phyloP scores from a whole-genome alignment of 106 monocot genomes.

The Allium fistulosum region DNA sequence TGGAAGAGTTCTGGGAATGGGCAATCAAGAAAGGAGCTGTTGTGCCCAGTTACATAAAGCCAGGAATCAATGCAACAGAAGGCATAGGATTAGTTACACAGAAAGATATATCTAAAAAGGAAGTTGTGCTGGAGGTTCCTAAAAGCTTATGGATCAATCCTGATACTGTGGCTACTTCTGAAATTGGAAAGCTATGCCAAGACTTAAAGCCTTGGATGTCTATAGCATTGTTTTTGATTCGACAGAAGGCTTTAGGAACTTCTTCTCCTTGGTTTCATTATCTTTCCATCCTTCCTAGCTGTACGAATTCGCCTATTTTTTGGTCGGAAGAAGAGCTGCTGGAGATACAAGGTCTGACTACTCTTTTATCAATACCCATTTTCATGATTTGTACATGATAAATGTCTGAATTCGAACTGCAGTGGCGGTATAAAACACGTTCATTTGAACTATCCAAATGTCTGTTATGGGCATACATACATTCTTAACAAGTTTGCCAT shows the following conservation, averaged over 20 bases:
- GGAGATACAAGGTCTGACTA: conserved; percentile 56
- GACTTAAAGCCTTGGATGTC: conserved; percentile 60
- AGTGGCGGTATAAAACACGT: too few species aligned
- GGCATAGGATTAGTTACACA: conserved; percentile 71
- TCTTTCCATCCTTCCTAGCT: conserved; percentile 48
- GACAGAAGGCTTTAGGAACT: conserved; percentile 43
- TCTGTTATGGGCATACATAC: not conserved
- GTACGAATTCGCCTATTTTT: conserved; percentile 74
- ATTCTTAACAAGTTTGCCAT: not conserved
- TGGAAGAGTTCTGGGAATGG: conserved; percentile 61
- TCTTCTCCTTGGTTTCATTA: conserved; percentile 69
- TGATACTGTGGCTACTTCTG: conserved; percentile 55
- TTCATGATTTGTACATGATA: not conserved
- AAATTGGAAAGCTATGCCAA: conserved; percentile 32
- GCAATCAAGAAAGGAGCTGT: conserved; percentile 15
- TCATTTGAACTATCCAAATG: not conserved
- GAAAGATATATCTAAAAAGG: conserved; percentile 44
- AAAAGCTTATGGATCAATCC: conserved; percentile 69
- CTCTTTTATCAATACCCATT: not conserved
- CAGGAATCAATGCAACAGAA: conserved; percentile 36
- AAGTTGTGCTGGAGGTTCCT: conserved; percentile 68
- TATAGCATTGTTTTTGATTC: conserved; percentile 57
- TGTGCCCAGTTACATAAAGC: conserved; percentile 12
- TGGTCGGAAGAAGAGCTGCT: conserved; percentile 87
- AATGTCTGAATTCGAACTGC: too few species aligned